A percentile compares a stretch with the other conserved stretches of the same genome.
Conservation (phyloP, 176 grass and related monocot genomes). For the Ananas comosus region DNA sequence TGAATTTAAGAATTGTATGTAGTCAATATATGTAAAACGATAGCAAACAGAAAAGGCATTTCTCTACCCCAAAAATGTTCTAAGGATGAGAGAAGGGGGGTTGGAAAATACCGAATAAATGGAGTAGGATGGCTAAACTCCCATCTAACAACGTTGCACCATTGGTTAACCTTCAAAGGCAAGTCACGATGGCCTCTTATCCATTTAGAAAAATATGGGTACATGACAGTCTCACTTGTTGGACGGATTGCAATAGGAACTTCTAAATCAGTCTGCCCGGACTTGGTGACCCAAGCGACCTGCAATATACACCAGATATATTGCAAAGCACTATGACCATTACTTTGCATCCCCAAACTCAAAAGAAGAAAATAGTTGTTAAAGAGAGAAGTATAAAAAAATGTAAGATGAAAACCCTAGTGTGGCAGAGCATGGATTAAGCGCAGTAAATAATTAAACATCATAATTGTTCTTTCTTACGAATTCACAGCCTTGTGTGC, state of each 20-base stretch:
- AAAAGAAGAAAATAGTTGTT: neutral
- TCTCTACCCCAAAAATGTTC: neutral
- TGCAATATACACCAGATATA: slow-evolving; percentile 11
- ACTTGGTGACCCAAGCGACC: slow-evolving; percentile 76
- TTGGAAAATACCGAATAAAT: slow-evolving; percentile 50
- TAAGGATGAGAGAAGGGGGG: neutral
- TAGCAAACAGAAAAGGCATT: neutral
- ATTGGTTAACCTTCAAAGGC: slow-evolving; percentile 77
- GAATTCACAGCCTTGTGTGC: too few relatives aligned
- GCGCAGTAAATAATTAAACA: too few relatives aligned
- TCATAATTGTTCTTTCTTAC: too few relatives aligned
- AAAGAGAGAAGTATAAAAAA: too few relatives aligned
- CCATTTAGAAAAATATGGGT: slow-evolving; percentile 96
- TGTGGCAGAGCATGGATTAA: too few relatives aligned
- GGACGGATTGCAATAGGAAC: slow-evolving; percentile 76
- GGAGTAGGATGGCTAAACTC: slow-evolving; percentile 78
- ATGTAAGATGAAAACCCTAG: too few relatives aligned
- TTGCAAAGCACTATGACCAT: neutral
- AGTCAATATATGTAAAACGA: neutral
- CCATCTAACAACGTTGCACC: slow-evolving; percentile 87
- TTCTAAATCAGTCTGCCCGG: slow-evolving; percentile 70
- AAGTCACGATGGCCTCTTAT: slow-evolving; percentile 78
- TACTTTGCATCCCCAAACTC: neutral
- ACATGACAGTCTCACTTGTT: slow-evolving; percentile 84
- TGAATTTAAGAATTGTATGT: too few relatives aligned